A percentile compares a stretch with the other conserved stretches of the same genome.
phyloP scores from a whole-genome alignment of 2,329 filamentous ascomycete species.

The Zymoseptoria crescenta region DNA sequence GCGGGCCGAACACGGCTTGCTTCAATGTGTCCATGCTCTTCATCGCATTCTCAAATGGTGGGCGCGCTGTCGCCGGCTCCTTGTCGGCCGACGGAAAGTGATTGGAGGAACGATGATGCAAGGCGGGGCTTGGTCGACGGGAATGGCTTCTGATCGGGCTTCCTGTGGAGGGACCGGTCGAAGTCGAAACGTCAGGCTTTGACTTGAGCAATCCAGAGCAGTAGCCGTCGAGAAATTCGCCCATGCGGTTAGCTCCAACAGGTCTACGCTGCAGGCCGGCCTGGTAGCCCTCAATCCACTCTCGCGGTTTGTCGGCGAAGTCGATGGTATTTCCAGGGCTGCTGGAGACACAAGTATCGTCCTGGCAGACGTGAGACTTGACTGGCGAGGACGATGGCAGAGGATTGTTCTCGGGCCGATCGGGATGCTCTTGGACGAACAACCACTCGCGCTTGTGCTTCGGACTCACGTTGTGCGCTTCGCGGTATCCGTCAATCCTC shows the following conservation, averaged over 20 bases:
- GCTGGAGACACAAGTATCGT: slow-evolving; percentile 8
- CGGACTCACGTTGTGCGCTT: slow-evolving; percentile 23
- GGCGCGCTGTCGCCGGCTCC: slow-evolving; percentile 1
- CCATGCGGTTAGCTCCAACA: slow-evolving; percentile 19
- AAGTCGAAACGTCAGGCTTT: slow-evolving; percentile 3
- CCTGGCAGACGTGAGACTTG: slow-evolving; percentile 6
- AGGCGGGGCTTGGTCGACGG: slow-evolving; percentile 21
- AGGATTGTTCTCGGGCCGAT: slow-evolving; percentile 2
- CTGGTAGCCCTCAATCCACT: slow-evolving; percentile 27
- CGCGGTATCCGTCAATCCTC: slow-evolving; percentile 11
- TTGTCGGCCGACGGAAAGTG: slow-evolving; percentile 8
- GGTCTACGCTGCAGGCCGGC: slow-evolving; percentile 25
- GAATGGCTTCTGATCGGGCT: slow-evolving; percentile 19
- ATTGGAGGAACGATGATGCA: slow-evolving; percentile 10
- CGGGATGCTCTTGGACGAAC: slow-evolving; percentile 23
- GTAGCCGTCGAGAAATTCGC: slow-evolving; percentile 29
- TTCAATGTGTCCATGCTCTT: slow-evolving; percentile 25
- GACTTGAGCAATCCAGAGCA: slow-evolving; percentile 28
- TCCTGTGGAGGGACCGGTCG: slow-evolving; percentile 13
- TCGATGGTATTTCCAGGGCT: slow-evolving; percentile 10
- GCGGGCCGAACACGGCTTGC: slow-evolving; percentile 25
- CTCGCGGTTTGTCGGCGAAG: slow-evolving; percentile 21
- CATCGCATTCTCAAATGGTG: slow-evolving; percentile 18
- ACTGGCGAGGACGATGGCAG: slow-evolving; percentile 12
- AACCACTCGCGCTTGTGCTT: slow-evolving; percentile 24